Conservation (phyloP, 495 filamentous ascomycete genomes). For the Chaetomidium leptoderma region DNA sequence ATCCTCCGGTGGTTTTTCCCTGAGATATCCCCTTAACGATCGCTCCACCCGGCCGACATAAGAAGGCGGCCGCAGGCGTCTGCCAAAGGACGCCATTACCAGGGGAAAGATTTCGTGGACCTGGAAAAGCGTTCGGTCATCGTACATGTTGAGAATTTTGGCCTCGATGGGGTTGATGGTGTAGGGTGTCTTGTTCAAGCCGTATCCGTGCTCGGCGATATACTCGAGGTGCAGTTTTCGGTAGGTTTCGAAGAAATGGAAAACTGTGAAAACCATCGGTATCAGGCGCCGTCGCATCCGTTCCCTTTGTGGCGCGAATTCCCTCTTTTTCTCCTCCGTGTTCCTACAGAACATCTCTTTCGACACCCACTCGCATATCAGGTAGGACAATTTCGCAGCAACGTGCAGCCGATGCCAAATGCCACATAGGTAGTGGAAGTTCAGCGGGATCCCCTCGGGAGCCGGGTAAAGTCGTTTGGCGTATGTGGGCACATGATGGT, state of each 20-base stretch:
- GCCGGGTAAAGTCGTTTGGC: slow-evolving; percentile 50
- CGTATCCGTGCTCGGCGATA: slow-evolving; percentile 42
- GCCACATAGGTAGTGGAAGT: slow-evolving; percentile 54
- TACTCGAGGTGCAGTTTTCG: slow-evolving; percentile 52
- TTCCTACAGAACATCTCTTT: slow-evolving; percentile 53
- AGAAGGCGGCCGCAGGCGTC: slow-evolving; percentile 52
- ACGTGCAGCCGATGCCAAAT: slow-evolving; percentile 57
- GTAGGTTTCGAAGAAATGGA: slow-evolving; percentile 58
- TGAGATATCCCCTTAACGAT: slow-evolving; percentile 53
- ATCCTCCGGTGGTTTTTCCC: slow-evolving; percentile 52
- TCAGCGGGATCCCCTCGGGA: slow-evolving; percentile 40
- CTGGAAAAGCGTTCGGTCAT: slow-evolving; percentile 50
- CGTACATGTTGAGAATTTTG: slow-evolving; percentile 54
- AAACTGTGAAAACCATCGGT: slow-evolving; percentile 52
- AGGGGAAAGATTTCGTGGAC: slow-evolving; percentile 55
- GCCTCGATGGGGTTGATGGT: slow-evolving; percentile 51
- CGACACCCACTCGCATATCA: slow-evolving; percentile 54
- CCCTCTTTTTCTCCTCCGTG: slow-evolving; percentile 44
- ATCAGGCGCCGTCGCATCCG: slow-evolving; percentile 55
- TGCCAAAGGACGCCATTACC: slow-evolving; percentile 52
- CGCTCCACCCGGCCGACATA: slow-evolving; percentile 54
- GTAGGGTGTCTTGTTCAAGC: slow-evolving; percentile 37
- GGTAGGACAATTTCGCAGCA: slow-evolving; percentile 48
- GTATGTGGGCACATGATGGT: slow-evolving; percentile 50
- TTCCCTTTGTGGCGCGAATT: slow-evolving; percentile 51